phyloP scores from a whole-genome alignment of 176 grass and related monocot species.

The Cenchrus purpureus region DNA sequence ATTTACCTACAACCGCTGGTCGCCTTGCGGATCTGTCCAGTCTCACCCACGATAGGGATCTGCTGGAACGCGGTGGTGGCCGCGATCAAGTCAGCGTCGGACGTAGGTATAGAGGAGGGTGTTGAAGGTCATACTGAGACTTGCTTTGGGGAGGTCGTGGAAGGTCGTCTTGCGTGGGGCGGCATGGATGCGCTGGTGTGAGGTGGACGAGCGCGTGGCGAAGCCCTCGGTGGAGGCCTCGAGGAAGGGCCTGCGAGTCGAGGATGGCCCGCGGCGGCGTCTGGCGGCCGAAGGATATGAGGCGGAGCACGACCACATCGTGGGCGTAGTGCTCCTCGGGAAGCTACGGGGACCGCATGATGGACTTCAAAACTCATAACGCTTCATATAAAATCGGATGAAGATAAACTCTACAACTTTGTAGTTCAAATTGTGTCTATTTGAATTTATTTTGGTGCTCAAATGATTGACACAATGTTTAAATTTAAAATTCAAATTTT shows the following conservation, averaged over 20 bases:
- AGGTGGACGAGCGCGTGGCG: constrained; percentile 56
- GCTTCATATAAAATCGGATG: no score
- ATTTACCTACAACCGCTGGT: no score
- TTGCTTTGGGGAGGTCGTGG: constrained; percentile 35
- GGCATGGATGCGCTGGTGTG: constrained; percentile 61
- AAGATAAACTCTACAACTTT: no score
- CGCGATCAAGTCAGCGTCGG: background rate
- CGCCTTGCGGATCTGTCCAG: no score
- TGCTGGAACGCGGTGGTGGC: constrained; percentile 35
- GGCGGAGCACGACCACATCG: constrained; percentile 46
- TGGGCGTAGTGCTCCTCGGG: constrained; percentile 43
- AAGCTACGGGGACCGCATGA: background rate
- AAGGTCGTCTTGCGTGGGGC: constrained; percentile 47
- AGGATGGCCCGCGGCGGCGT: constrained; percentile 48
- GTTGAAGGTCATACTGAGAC: constrained; percentile 44
- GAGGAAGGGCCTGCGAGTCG: constrained; percentile 38
- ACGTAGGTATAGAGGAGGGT: constrained; percentile 43
- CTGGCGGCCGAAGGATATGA: constrained; percentile 32
- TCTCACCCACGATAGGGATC: background rate
- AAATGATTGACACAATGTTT: no score
- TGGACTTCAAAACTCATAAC: no score
- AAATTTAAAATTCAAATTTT: no score
- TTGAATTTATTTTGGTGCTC: no score
- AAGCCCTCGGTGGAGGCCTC: constrained; percentile 42
- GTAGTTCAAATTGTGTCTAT: no score